These are phyloP conservation scores for Gastrodia elata DNA, from an alignment of 106 monocot genomes.

Conservation along the genomic window DNA sequence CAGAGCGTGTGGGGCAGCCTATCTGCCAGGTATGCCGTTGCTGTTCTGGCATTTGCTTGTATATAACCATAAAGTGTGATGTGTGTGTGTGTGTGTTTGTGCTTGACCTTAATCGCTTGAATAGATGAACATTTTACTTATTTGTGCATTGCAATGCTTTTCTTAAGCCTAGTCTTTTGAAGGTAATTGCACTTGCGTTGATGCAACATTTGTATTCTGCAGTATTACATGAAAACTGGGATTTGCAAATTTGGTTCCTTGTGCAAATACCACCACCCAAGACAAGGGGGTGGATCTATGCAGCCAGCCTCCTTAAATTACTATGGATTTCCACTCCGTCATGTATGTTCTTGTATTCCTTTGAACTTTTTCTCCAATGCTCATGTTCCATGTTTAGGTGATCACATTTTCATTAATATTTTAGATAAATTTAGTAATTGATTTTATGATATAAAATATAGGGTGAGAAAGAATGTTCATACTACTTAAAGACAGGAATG, in stretches of 20 bases:
- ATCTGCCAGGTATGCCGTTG: constrained; percentile 36
- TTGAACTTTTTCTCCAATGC: background rate
- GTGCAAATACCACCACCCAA: constrained; percentile 86
- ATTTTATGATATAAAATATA: constrained; percentile 15
- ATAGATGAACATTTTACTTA: background rate
- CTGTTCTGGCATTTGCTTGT: background rate
- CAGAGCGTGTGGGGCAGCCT: constrained; percentile 41
- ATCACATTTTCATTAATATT: background rate
- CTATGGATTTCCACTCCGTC: constrained; percentile 61
- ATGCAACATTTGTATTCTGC: constrained; percentile 1
- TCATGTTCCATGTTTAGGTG: background rate
- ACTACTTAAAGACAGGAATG: constrained; percentile 69
- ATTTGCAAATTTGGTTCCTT: constrained; percentile 52
- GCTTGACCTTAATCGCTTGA: background rate
- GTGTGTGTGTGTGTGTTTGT: background rate
- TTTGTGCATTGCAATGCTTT: background rate
- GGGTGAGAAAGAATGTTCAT: constrained; percentile 85
- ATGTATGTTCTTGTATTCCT: constrained; percentile 21
- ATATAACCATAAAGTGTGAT: background rate
- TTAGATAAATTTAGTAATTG: background rate
- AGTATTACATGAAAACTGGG: constrained; percentile 59
- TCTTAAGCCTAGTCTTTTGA: background rate
- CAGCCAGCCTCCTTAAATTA: constrained; percentile 37
- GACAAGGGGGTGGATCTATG: constrained; percentile 33
- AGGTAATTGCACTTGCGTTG: background rate